phyloP scores from a whole-genome alignment of 371 early-diverging fungal genomes.

The Apophysomyces ossiformis region DNA sequence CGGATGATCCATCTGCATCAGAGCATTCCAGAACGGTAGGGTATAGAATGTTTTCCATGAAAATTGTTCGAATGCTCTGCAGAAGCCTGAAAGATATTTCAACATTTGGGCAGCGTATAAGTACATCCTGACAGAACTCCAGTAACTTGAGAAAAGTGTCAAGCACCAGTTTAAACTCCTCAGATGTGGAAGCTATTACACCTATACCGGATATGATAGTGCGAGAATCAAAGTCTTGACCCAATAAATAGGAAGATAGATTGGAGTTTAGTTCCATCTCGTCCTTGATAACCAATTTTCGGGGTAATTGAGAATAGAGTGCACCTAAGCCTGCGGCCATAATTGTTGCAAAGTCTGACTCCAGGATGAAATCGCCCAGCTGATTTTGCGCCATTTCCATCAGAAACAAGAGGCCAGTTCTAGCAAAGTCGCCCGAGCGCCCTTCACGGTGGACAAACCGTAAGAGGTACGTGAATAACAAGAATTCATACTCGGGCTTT shows the following conservation, averaged over 20 bases:
- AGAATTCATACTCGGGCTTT: constrained; percentile 78
- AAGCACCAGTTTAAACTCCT: constrained; percentile 74
- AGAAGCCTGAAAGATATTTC: constrained; percentile 70
- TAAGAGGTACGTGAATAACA: constrained; percentile 85
- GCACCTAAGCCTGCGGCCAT: constrained; percentile 90
- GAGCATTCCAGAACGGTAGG: constrained; percentile 87
- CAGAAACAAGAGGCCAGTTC: constrained; percentile 88
- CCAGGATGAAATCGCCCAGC: constrained; percentile 79
- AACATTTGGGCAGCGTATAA: constrained; percentile 79
- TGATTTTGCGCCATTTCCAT: constrained; percentile 82
- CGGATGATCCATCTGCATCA: constrained; percentile 91
- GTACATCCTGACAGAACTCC: constrained; percentile 85
- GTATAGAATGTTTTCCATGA: constrained; percentile 86
- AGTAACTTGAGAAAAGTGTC: constrained; percentile 80
- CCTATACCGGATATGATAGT: constrained; percentile 35
- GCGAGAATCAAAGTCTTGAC: constrained; percentile 39
- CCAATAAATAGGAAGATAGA: constrained; percentile 52
- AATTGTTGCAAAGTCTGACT: constrained; percentile 82
- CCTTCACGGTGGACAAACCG: constrained; percentile 90
- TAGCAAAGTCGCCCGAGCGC: constrained; percentile 85
- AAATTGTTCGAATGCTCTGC: constrained; percentile 70
- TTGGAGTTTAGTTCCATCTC: constrained; percentile 38
- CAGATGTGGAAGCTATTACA: constrained; percentile 57
- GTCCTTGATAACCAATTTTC: constrained; percentile 68
- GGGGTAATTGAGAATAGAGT: constrained; percentile 90